phyloP scores from a whole-genome alignment of 2,329 filamentous ascomycete species.

The Periglandula ipomoeae region DNA sequence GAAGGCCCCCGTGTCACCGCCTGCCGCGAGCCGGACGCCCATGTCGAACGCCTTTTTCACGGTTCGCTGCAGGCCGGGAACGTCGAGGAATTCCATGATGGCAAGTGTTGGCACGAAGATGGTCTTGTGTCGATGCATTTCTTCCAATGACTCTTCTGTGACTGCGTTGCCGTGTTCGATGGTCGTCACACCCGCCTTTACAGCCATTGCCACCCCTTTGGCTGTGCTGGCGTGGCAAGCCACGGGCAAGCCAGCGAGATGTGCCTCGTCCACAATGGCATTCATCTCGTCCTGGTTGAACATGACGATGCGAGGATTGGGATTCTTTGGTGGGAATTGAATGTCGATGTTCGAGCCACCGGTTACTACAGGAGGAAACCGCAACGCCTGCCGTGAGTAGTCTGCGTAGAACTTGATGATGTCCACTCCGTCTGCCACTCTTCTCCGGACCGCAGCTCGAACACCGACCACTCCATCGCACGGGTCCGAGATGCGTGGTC shows the following conservation, averaged over 20 bases:
- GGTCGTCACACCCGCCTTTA: conserved; percentile 26
- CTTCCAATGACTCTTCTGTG: conserved; percentile 29
- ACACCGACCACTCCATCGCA: too few relatives aligned
- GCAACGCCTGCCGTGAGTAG: conserved; percentile 34
- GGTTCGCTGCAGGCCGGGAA: conserved; percentile 25
- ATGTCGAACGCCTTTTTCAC: conserved; percentile 34
- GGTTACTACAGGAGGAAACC: conserved; percentile 26
- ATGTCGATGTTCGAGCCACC: conserved; percentile 19
- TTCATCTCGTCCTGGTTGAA: conserved; percentile 41
- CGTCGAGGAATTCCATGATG: conserved; percentile 24
- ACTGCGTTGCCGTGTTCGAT: conserved; percentile 37
- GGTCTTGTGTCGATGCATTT: conserved; percentile 32
- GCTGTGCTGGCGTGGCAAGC: too few relatives aligned
- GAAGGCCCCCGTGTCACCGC: too few relatives aligned
- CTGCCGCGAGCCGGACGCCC: too few relatives aligned
- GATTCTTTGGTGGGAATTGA: conserved; percentile 19
- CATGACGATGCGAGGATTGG: conserved; percentile 28
- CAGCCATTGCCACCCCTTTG: too few relatives aligned
- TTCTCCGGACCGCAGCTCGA: too few relatives aligned
- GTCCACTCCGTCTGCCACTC: conserved; percentile 39
- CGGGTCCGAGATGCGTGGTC: too few relatives aligned
- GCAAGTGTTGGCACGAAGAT: conserved; percentile 46
- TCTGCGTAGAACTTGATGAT: conserved; percentile 44
- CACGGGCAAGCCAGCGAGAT: too few relatives aligned
- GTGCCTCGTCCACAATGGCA: conserved; percentile 39